Conservation (phyloP, 352 stramenopile species). For the Peronospora farinosa region DNA sequence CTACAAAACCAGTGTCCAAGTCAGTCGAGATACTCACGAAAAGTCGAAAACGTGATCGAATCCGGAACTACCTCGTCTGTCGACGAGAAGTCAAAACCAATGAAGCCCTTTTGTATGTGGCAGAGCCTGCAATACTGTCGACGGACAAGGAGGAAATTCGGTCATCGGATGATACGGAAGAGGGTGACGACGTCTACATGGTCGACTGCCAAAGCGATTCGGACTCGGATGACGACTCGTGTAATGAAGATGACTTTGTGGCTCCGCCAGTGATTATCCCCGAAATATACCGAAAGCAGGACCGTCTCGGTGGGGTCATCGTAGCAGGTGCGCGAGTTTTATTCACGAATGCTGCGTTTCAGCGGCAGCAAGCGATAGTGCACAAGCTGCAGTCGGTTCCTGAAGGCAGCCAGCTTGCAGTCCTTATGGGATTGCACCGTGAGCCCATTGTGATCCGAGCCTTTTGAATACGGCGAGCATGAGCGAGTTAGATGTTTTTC, state of each 20-base stretch:
- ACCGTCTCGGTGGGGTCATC: slow-evolving; percentile 43
- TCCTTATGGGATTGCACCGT: slow-evolving; percentile 5
- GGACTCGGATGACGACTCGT: slow-evolving; percentile 21
- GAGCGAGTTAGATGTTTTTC: background rate
- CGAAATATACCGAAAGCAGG: slow-evolving; percentile 40
- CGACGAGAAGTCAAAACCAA: slow-evolving; percentile 7
- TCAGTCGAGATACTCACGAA: background rate
- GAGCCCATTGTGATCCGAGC: slow-evolving; percentile 18
- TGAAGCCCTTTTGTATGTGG: slow-evolving; percentile 6
- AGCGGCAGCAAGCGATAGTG: slow-evolving; percentile 40
- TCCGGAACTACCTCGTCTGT: slow-evolving; percentile 16
- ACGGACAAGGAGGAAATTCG: slow-evolving; percentile 15
- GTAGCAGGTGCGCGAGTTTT: slow-evolving; percentile 43
- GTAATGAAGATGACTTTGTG: slow-evolving; percentile 21
- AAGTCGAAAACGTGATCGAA: slow-evolving; percentile 27
- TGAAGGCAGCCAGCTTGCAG: slow-evolving; percentile 17
- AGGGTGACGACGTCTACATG: slow-evolving; percentile 28
- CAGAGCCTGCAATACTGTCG: slow-evolving; percentile 9
- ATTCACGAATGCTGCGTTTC: slow-evolving; percentile 57
- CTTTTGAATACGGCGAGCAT: background rate
- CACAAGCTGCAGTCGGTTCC: slow-evolving; percentile 34
- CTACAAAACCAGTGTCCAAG: slow-evolving; percentile 2
- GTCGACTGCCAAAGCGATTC: slow-evolving; percentile 20
- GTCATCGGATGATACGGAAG: slow-evolving; percentile 22
- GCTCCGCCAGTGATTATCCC: slow-evolving; percentile 46